Base-by-base conservation (phyloP, 2,329 filamentous ascomycete species). In the Claviceps sp. region DNA sequence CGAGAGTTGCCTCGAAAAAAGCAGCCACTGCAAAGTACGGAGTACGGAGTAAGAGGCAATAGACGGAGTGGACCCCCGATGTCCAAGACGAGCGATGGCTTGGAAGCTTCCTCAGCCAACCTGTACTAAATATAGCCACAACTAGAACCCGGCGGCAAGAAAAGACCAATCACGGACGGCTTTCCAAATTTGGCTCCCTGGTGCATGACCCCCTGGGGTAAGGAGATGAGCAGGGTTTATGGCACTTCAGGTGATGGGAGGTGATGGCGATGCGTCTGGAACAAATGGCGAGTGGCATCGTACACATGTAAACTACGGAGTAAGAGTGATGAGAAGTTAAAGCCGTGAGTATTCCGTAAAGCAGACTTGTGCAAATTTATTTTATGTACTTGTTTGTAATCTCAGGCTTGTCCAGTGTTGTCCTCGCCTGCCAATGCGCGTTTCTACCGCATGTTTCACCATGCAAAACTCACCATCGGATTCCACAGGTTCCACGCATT, bases 111-210 rank as follows among this genome's bases (percentile, higher is more conserved):
- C 38, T n/a, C 16, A 41, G 37, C 14, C 38, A 41, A n/a, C 38
- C 18, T n/a, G 14, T 34, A 53, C 64, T 67, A 67, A 65, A 64
- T 65, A 64, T 67, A 67, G 64, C 47, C 52, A 49, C 56, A 50
- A 55, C 57, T 58, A 59, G 57, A 56, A 55, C 57, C 60, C 55
- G 58, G 64, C 64, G 64, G 62, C 60, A 64, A 66, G 47, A 24
- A 26, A 42, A 6, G 50, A 42, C 64, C 64, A 66, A 66, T 66
- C 59, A 66, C 30, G 47, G 4, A 4, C 47, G 16, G 37, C 24
- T 22, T 47, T 47, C 53, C 55, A 61, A 60, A 62, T 62, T 62
- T 64, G 61, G 57, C 37, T 51, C 37, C 41, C 46, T 18, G 13
- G 40, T 51, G 34, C 30, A 38, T 37, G 30, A 30, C 30, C 24